These are phyloP conservation scores for Penicillium sclerotiorum DNA, from an alignment of 2,329 filamentous ascomycete genomes.

Conservation along the genomic window DNA sequence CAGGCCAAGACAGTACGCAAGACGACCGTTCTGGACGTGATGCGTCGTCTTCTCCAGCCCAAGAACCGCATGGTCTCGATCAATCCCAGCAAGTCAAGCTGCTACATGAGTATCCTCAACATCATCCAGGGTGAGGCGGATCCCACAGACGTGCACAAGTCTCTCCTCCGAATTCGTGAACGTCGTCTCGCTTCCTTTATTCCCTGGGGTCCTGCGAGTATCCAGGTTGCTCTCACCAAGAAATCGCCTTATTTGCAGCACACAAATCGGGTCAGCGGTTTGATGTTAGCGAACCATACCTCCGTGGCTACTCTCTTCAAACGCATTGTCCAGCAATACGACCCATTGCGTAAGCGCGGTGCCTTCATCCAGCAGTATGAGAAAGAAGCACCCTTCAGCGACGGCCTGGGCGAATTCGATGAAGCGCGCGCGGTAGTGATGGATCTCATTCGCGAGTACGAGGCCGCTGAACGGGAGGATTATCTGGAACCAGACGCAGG, in stretches of 20 bases:
- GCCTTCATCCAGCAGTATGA: constrained; percentile 97
- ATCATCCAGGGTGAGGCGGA: constrained; percentile 99
- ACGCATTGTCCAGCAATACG: constrained; percentile 88
- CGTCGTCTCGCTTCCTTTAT: constrained; percentile 94
- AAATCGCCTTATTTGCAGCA: constrained; percentile 95
- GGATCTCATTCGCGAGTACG: constrained; percentile 91
- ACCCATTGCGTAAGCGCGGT: constrained; percentile 91
- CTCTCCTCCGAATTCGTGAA: constrained; percentile 90
- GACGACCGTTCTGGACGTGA: constrained; percentile 96
- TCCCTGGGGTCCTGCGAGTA: constrained; percentile 96
- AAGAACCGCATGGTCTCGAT: constrained; percentile 99
- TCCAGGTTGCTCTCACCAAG: constrained; percentile 95
- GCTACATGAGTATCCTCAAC: constrained; percentile 98
- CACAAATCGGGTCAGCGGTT: constrained; percentile 88
- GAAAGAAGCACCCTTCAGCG: constrained; percentile 88
- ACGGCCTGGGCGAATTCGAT: constrained; percentile 92
- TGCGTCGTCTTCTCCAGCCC: constrained; percentile 90
- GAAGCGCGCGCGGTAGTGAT: constrained; percentile 89
- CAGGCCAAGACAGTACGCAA: constrained; percentile 97
- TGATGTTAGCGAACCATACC: constrained; percentile 98
- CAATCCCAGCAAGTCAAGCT: constrained; percentile 92
- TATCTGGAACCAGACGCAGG: constrained; percentile 78
- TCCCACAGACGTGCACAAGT: constrained; percentile 97
- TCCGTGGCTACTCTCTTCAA: constrained; percentile 97
- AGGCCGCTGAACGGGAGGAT: constrained; percentile 87